These are phyloP conservation scores for Eucalyptus grandis DNA, from an alignment of 345 rosid genomes.

Conservation along the genomic window DNA sequence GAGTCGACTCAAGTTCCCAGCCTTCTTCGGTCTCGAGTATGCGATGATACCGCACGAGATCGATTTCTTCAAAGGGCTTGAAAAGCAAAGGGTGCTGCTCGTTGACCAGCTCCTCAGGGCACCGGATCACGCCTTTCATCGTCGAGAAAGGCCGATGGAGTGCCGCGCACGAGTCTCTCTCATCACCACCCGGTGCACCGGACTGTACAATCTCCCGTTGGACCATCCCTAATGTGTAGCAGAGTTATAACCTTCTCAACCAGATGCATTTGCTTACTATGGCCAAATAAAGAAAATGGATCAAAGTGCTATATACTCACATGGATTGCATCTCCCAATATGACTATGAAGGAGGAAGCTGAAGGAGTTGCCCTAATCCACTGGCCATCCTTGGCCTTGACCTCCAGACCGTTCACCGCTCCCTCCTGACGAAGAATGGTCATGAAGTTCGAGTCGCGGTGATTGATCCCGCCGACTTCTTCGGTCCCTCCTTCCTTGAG, in stretches of 20 bases:
- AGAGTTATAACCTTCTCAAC: not conserved
- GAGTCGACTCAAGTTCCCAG: not conserved
- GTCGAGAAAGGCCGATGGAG: slow-evolving; percentile 8
- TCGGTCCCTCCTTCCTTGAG: not conserved
- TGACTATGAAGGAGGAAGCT: not conserved
- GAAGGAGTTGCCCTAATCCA: not conserved
- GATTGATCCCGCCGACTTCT: not conserved
- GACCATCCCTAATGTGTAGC: not conserved
- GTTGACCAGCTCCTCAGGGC: slow-evolving; percentile 9
- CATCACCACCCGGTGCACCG: not conserved
- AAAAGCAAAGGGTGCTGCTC: slow-evolving; percentile 15
- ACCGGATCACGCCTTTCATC: not conserved
- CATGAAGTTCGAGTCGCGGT: not conserved
- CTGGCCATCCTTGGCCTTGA: not conserved
- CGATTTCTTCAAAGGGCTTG: slow-evolving; percentile 11
- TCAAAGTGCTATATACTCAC: not conserved
- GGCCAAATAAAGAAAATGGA: not conserved
- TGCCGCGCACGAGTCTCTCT: not conserved
- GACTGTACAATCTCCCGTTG: not conserved
- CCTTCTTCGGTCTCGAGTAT: not conserved
- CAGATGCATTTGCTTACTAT: not conserved
- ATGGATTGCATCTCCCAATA: not conserved
- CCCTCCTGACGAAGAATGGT: not conserved
- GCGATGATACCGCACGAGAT: not conserved
- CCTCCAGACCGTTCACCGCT: not conserved